Percentiles rank a stretch among this genome's conserved stretches.
Evolutionary conservation across 331 rosid genomes (phyloP).

Genomic region (Acacia pycnantha): DNA sequence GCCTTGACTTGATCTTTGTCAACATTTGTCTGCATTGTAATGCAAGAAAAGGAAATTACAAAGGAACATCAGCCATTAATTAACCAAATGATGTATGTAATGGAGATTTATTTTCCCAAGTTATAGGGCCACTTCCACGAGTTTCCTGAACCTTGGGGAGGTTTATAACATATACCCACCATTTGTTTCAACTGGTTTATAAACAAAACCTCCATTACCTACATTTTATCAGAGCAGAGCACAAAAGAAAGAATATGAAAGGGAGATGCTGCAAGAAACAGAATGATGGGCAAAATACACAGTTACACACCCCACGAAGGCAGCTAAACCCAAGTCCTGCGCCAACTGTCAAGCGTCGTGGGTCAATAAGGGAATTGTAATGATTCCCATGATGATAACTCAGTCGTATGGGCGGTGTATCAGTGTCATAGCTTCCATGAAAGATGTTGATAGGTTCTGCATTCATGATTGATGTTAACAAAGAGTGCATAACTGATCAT

Average conservation of each 20-base stretch:
- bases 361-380: constrained; percentile 96
- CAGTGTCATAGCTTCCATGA: constrained; percentile 82
- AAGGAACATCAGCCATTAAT: constrained; percentile 17
- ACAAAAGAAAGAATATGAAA: constrained; percentile 1
- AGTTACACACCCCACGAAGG: constrained; percentile 65
- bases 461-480: constrained; percentile 28
- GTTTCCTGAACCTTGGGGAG: neutral
- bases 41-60: neutral
- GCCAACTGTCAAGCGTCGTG: constrained; percentile 74
- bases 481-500: constrained; percentile 5
- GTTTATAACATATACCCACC: neutral
- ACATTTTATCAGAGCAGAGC: neutral
- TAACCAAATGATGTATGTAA: constrained; percentile 8
- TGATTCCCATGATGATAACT: constrained; percentile 96
- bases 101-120: neutral
- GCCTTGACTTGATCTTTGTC: constrained; percentile 95
- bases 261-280: neutral
- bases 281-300: constrained; percentile 22
- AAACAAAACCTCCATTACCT: constrained; percentile 15
- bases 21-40: constrained; percentile 66
- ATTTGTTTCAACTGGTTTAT: neutral
- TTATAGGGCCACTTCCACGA: neutral
- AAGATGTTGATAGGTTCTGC: constrained; percentile 96
- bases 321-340: constrained; percentile 93
- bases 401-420: constrained; percentile 79